A percentile compares a stretch with the other conserved stretches of the same genome.
These are phyloP conservation scores for Dipteronia sinensis DNA, from an alignment of 345 rosid genomes.

Conservation along the genomic window DNA sequence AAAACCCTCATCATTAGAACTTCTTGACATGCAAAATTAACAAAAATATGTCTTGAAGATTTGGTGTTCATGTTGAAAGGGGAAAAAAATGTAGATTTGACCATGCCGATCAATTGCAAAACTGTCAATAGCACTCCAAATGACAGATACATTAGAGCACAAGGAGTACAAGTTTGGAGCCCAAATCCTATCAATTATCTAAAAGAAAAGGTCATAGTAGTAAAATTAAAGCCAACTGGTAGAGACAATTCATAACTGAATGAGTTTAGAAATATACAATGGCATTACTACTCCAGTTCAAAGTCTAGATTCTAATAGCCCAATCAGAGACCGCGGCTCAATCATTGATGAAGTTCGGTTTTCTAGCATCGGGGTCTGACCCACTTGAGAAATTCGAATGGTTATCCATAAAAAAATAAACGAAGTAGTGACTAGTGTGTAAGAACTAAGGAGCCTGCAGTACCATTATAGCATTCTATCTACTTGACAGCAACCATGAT, in stretches of 20 bases:
- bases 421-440: neutral
- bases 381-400: neutral
- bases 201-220: neutral
- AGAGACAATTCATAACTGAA: neutral
- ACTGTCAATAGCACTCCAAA: neutral
- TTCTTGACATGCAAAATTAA: neutral
- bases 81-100: neutral
- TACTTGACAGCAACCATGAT: neutral
- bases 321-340: neutral
- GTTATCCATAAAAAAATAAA: neutral
- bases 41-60: neutral
- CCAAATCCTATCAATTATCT: neutral
- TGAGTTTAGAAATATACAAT: neutral
- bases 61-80: neutral
- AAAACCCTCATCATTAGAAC: neutral
- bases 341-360: neutral
- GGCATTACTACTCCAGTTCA: neutral
- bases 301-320: neutral
- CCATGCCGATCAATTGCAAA: neutral
- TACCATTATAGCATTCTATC: conserved; percentile 3
- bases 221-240: neutral
- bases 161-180: neutral
- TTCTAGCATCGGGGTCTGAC: neutral
- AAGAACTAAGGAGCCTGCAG: neutral
- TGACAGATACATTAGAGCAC: neutral